Conservation (phyloP, 805 yeast genomes). For the Ogataea trehalophila region DNA sequence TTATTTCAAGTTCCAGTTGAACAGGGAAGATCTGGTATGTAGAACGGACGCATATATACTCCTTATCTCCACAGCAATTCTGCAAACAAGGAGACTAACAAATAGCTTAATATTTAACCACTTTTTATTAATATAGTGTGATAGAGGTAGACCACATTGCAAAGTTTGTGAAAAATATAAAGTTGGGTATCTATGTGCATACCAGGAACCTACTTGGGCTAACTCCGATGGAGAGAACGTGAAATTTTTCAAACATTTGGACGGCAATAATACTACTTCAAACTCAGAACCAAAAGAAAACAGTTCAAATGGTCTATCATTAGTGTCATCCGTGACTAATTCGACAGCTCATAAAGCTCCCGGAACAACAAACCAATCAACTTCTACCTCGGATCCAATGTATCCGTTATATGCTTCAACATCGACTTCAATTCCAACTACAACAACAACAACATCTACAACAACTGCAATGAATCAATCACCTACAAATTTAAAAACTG, state of each 20-base stretch:
- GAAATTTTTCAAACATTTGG: not conserved
- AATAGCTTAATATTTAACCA: not conserved
- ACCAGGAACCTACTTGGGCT: conserved; percentile 29
- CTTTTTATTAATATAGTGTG: conserved; percentile 23
- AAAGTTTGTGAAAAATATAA: conserved; percentile 28
- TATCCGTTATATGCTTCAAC: not conserved
- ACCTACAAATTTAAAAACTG: too few relatives aligned
- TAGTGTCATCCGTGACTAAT: too few relatives aligned
- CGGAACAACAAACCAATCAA: too few relatives aligned
- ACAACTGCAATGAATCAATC: too few relatives aligned
- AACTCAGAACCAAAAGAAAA: not conserved
- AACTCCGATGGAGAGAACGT: conserved; percentile 14
- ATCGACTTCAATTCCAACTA: not conserved
- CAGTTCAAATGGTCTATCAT: not conserved
- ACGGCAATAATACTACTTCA: not conserved
- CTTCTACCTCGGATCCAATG: too few relatives aligned
- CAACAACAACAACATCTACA: too few relatives aligned
- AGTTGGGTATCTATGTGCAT: conserved; percentile 26
- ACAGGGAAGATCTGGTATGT: not conserved
- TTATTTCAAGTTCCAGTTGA: not conserved
- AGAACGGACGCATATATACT: not conserved
- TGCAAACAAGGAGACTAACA: not conserved
- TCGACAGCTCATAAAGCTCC: not conserved
- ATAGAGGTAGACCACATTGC: conserved; percentile 31
- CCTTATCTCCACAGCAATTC: not conserved